Percentiles rank a stretch among this genome's conserved stretches.
These are phyloP conservation scores for Phialophora verrucosa DNA, from an alignment of 2,329 filamentous ascomycete genomes.

Conservation along the genomic window DNA sequence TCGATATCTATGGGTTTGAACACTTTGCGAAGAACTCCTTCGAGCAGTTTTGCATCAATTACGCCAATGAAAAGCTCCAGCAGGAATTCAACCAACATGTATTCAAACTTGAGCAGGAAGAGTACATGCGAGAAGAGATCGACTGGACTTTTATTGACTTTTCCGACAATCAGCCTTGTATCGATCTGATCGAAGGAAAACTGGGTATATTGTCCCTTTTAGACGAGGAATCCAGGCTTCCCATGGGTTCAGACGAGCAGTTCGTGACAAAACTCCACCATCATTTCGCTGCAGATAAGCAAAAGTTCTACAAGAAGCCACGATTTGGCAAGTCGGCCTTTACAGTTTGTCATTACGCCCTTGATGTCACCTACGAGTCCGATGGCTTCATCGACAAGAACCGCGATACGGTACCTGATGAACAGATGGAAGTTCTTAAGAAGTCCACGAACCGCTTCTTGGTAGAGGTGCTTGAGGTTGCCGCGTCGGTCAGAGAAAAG, in stretches of 20 bases:
- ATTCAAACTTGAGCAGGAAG: constrained; percentile 98
- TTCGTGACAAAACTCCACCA: constrained; percentile 96
- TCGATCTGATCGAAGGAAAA: constrained; percentile 96
- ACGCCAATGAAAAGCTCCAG: constrained; percentile 98
- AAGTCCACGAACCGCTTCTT: constrained; percentile 86
- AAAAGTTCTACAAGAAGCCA: constrained; percentile 98
- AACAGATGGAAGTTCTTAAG: constrained; percentile 92
- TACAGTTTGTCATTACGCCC: constrained; percentile 96
- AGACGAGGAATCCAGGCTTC: constrained; percentile 93
- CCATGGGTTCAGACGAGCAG: constrained; percentile 96
- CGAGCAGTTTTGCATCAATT: constrained; percentile 99
- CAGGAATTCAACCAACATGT: constrained; percentile 99
- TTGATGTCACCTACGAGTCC: constrained; percentile 98
- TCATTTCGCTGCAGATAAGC: constrained; percentile 88
- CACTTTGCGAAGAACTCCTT: constrained; percentile 99
- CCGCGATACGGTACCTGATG: constrained; percentile 95
- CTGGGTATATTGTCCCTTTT: constrained; percentile 89
- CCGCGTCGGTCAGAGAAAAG: constrained; percentile 86
- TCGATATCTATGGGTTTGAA: constrained; percentile 99
- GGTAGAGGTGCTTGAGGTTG: constrained; percentile 80
- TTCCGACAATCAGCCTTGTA: constrained; percentile 98
- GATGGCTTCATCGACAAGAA: constrained; percentile 99
- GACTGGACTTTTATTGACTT: constrained; percentile 99
- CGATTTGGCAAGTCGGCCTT: constrained; percentile 97
- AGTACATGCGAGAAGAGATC: constrained; percentile 94